These are phyloP conservation scores for Fusarium nelsonii DNA, from an alignment of 2,329 filamentous ascomycete species.

Conservation along the genomic window DNA sequence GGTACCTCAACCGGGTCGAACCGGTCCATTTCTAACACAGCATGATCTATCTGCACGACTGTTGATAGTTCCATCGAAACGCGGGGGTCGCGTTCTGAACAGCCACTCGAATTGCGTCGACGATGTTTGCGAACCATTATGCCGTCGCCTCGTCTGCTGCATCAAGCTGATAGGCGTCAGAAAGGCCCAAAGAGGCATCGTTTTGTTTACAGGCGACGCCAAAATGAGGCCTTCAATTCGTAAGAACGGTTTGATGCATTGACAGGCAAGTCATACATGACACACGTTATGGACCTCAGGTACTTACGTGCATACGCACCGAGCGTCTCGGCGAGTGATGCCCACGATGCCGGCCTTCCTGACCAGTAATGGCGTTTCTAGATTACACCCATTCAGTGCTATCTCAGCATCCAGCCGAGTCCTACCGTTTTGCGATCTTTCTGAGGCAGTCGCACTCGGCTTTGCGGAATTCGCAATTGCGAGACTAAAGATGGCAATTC, in stretches of 20 bases:
- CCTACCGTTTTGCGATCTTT: conserved; percentile 15
- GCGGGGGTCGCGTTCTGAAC: conserved; percentile 29
- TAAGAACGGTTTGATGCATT: conserved; percentile 5
- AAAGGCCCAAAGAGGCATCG: conserved; percentile 25
- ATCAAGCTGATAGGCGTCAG: conserved; percentile 23
- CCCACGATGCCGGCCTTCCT: conserved; percentile 1
- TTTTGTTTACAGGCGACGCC: conserved; percentile 30
- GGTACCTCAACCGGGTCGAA: conserved; percentile 11
- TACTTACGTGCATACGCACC: conserved; percentile 9
- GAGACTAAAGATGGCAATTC: not conserved
- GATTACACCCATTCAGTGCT: not conserved
- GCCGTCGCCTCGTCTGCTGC: conserved; percentile 26
- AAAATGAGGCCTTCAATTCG: conserved; percentile 25
- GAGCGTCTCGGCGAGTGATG: not conserved
- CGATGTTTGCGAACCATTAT: conserved; percentile 38
- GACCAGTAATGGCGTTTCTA: conserved; percentile 19
- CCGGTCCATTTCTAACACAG: conserved; percentile 10
- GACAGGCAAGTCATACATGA: conserved; percentile 40
- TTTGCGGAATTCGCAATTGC: conserved; percentile 41
- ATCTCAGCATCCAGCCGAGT: not conserved
- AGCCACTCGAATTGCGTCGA: conserved; percentile 29
- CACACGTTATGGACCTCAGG: conserved; percentile 24
- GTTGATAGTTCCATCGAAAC: conserved; percentile 7
- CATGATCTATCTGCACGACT: conserved; percentile 17
- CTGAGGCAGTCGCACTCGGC: conserved; percentile 11